These are phyloP conservation scores for Ascochyta rabiei DNA, from an alignment of 2,329 filamentous ascomycete genomes.

Conservation along the genomic window DNA sequence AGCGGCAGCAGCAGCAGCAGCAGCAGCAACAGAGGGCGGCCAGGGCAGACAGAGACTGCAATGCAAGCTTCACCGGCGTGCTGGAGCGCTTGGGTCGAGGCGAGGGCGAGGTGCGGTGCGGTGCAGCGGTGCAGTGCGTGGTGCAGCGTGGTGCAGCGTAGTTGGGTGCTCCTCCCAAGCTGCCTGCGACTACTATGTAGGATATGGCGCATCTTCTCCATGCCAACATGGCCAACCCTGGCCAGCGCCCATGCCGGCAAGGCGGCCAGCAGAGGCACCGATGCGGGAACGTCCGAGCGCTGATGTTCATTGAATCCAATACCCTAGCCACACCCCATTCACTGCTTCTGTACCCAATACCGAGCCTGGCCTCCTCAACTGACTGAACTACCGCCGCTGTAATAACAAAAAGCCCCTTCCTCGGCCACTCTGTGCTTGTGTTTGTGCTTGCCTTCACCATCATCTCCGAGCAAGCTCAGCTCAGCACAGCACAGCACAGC, in stretches of 20 bases:
- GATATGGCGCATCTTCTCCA: conserved; percentile 7
- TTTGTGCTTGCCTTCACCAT: not conserved
- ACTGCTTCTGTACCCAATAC: conserved; percentile 11
- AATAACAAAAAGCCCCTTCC: not conserved
- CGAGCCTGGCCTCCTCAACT: not conserved
- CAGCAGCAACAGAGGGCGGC: not conserved
- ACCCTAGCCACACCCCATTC: not conserved
- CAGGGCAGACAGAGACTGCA: not conserved
- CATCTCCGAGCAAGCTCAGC: not conserved
- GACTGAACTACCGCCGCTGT: not conserved
- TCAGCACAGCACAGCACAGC: not conserved
- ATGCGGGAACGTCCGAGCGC: conserved; percentile 10
- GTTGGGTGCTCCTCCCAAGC: not conserved
- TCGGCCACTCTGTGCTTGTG: no score
- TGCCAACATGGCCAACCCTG: conserved; percentile 1
- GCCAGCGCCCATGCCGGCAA: conserved; percentile 10
- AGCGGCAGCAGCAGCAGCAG: not conserved
- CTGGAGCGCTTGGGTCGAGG: not conserved
- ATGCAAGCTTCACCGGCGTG: not conserved
- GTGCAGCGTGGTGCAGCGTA: not conserved
- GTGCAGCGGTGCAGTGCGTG: no score
- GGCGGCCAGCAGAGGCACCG: conserved; percentile 9
- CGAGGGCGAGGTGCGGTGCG: not conserved
- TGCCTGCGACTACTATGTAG: not conserved
- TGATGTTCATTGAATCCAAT: conserved; percentile 18